Base-by-base conservation (phyloP, 202 grass and related monocot genomes). In the Carex sylvatica region DNA sequence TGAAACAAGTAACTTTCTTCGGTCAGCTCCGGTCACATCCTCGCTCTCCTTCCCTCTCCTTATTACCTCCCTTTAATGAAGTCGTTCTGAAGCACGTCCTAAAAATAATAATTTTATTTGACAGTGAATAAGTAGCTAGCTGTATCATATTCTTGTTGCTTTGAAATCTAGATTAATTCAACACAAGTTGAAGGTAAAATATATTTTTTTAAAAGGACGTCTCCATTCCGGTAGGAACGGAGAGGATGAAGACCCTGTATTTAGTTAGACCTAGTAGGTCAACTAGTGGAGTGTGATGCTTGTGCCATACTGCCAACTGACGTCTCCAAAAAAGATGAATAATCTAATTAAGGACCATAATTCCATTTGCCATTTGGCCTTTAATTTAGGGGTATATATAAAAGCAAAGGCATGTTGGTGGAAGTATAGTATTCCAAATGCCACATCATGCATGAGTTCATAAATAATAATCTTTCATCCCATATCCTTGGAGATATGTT, bases 401-500 rank as follows among this genome's bases (percentile, higher is more conserved):
- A 77, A 31, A 54, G 40, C 24, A 49, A 74, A 74, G 18, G 70
- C 70, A 74, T 46, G 35, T 40, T 73, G 69, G 35, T 51, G 36
- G 31, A 78, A 30, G 74, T 59, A 78, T 78, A 31, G 42, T n/a
- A 68, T 78, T 78, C 74, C 28, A 33, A 31, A 6, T 33, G 24
- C 74, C 14, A 19, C 31, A n/a, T 15, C 31, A 46, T 40, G 38
- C 31, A 46, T 40, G 38, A 16, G 4, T 3, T 38, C 1, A 49
- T 15, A 18, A 14, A 35, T 12, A 73, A 35, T 11, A 20, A 30
- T 31, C 36, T 60, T 6, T 60, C 52, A 61, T 78, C 53, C 74
- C 74, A 78, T 56, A 31, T 78, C 61, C 52, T 40, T 36, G 74
- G 74, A 78, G 74, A 59, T 61, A 78, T 78, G 53, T 15, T 40